Evolutionary conservation across 176 grass and related monocot genomes (phyloP), one percentile per base, ranked within the genome.

Genomic region (Cocos nucifera): DNA sequence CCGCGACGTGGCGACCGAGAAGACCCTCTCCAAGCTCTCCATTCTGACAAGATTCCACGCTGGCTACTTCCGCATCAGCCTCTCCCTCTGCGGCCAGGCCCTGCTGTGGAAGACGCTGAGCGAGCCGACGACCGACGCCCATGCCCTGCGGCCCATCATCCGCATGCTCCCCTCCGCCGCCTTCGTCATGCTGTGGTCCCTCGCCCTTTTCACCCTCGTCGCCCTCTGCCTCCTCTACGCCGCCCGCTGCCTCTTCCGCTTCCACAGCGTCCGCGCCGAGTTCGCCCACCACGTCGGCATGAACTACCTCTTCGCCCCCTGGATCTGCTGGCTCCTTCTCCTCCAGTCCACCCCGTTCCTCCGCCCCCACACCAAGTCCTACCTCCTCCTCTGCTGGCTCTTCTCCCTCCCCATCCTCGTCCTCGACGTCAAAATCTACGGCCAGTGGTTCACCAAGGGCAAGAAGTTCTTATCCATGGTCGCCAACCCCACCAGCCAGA

Each of bases 251-350:
- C 27, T 53, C 53, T 14, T 68, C 53, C 5, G 53, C 61, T 85
- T 85, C 72, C 25, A 50, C 4, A 79, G 75, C 56, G 80, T 90
- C 39, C 86, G 83, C 70, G 78, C 87, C 20, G 92, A 97, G 84
- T 72, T 97, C 76, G 58, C 84, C 0, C 92, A 97, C 83, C 84
- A 87, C 74, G 87, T 97, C 4, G 87, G 78, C 58, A 88, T 97
- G 87, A 97, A 97, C 81, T 91, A 97, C 71, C 69, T 97, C 12
- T 97, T 97, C 66, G 92, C 92, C 39, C 92, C 92, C 0, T 97
- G 80, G 83, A 97, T 97, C 71, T 97, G 87, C 10, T 97, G 87
- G 67, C 70, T 97, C 25, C 82, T 97, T 26, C 83, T 97, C 0
- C 80, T 97, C 21, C 92, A 90, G 69, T 79, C 81, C 0, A 57